Evolutionary conservation across 2,329 filamentous ascomycete genomes (phyloP), one percentile per base, ranked within the genome.

Genomic region (Colletotrichum horii): DNA sequence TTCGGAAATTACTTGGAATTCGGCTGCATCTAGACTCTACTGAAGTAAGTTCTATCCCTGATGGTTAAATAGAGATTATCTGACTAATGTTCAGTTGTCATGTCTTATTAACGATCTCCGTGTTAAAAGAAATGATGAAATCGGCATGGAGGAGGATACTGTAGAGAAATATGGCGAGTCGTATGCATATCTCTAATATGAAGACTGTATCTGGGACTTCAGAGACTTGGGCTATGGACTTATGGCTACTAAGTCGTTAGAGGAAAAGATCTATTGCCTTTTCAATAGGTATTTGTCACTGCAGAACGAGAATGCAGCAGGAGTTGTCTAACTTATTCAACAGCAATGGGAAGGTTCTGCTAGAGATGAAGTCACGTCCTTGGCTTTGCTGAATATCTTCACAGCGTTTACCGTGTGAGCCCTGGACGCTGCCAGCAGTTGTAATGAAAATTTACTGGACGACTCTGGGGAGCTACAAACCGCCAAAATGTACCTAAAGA

Each of bases 321-420:
- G 0, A 0, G 43, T 8, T 52, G 8, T 4, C 2, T 1, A 22
- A 4, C 1, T 52, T 1, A 3, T 52, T 24, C 43, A 52, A 52
- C 11, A 22, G 2, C 43, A 52, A n/a, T 52, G 43, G 43, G n/a
- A 8, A 8, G 2, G 0, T 4, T 4, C 43, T 22, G n/a, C n/a
- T 1, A n/a, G 4, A 24, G 43, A 52, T 14, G 43, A 52, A 22
- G 43, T 4, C 0, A 52, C 43, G 14, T 24, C n/a, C 0, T 3
- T 52, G 7, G 43, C 43, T 52, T 14, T 52, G 2, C 6, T 52
- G 43, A n/a, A 52, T 52, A 52, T 52, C n/a, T 52, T 52, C 6
- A 52, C 43, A 52, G 3, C 3, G 0, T 22, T 52, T n/a, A 3
- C 43, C 11, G 14, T 52, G 43, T 52, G 43, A n/a, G 11, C 43